Conservation (phyloP, 2,329 filamentous ascomycete genomes). For the Clarireedia hainanense region DNA sequence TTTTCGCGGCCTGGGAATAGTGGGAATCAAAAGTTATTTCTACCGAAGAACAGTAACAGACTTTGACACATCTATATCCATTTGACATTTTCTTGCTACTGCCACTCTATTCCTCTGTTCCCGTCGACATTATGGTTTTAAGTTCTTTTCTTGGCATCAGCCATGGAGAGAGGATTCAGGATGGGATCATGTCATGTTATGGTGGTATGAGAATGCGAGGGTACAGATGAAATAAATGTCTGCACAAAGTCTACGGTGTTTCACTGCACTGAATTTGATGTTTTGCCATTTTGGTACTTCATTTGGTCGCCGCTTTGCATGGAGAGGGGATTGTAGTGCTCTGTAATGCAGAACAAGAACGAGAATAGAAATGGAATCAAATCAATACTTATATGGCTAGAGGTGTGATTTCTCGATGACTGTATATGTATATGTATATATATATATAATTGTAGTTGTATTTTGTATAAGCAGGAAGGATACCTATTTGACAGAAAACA, state of each 20-base stretch:
- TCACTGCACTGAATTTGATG: too few species aligned
- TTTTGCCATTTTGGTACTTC: too few species aligned
- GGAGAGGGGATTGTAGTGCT: not conserved
- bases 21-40: conserved; percentile 9
- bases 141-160: not conserved
- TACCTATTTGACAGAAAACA: too few species aligned
- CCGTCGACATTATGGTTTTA: not conserved
- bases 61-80: not conserved
- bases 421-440: too few species aligned
- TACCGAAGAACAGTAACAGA: not conserved
- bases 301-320: too few species aligned
- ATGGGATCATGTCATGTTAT: not conserved
- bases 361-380: not conserved
- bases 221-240: not conserved
- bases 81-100: not conserved
- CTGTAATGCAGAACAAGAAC: not conserved
- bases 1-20: not conserved
- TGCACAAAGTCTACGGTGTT: not conserved
- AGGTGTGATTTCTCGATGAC: too few species aligned
- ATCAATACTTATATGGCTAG: not conserved
- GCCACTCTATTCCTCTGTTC: not conserved
- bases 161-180: not conserved
- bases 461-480: too few species aligned
- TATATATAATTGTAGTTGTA: too few species aligned
- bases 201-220: not conserved